A percentile compares a stretch with the other conserved stretches of the same genome.
Conservation (phyloP, 768 basidiomycete species). For the Trametes maxima region DNA sequence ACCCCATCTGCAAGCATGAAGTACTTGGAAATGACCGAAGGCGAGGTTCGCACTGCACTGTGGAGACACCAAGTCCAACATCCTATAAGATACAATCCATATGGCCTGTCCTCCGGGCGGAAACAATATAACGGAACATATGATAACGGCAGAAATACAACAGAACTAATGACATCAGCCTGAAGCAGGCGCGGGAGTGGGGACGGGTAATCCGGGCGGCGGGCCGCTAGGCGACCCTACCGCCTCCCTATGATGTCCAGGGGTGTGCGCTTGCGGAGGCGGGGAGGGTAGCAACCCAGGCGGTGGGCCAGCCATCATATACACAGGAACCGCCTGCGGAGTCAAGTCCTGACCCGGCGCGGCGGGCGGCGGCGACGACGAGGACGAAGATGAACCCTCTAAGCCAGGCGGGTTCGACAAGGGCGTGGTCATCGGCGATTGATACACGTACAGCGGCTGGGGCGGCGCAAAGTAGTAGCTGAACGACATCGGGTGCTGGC, state of each 20-base stretch:
- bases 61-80: too few species aligned
- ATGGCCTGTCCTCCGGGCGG: too few species aligned
- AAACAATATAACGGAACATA: background rate
- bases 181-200: background rate
- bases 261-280: conserved; percentile 7
- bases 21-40: too few species aligned
- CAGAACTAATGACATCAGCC: conserved; percentile 1
- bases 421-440: conserved; percentile 19
- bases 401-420: background rate
- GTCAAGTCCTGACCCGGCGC: background rate
- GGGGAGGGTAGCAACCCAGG: conserved; percentile 18
- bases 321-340: conserved; percentile 26
- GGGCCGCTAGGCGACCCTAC: conserved; percentile 8
- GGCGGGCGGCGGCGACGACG: background rate
- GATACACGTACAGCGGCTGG: conserved; percentile 27
- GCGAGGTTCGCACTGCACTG: too few species aligned
- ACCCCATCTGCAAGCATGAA: too few species aligned
- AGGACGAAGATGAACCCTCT: conserved; percentile 1
- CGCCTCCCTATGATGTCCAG: background rate
- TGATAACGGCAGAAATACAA: background rate
- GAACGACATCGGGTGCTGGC: conserved; percentile 26
- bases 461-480: conserved; percentile 28
- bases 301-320: conserved; percentile 27
- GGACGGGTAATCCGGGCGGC: conserved; percentile 2
- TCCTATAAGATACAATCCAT: too few species aligned